These are phyloP conservation scores for Chrysosporium queenslandicum DNA, from an alignment of 2,329 filamentous ascomycete genomes.

Conservation along the genomic window DNA sequence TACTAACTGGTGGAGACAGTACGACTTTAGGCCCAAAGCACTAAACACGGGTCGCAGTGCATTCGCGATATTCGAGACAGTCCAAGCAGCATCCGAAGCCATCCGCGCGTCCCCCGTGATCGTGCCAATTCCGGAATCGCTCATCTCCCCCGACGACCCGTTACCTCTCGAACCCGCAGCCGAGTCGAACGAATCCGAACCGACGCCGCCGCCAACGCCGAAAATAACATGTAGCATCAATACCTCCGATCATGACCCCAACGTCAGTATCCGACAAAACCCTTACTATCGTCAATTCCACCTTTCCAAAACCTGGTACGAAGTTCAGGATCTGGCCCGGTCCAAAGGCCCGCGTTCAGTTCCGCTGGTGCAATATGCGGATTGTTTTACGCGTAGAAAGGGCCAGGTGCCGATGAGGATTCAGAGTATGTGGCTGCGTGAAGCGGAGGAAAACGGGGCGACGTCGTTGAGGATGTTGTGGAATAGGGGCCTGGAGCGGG, in stretches of 20 bases:
- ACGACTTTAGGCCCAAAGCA: conserved; percentile 24
- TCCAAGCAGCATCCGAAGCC: conserved; percentile 28
- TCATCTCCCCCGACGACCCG: conserved; percentile 22
- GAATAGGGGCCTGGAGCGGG: conserved; percentile 3
- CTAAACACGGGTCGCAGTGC: conserved; percentile 19
- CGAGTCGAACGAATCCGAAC: conserved; percentile 25
- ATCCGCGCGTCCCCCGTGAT: conserved; percentile 27
- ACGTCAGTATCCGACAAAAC: conserved; percentile 23
- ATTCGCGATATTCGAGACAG: conserved; percentile 30
- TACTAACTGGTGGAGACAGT: conserved; percentile 20
- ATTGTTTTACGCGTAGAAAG: conserved; percentile 26
- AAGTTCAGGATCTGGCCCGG: conserved; percentile 25
- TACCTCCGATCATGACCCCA: conserved; percentile 25
- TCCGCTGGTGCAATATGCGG: conserved; percentile 25
- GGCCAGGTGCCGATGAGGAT: conserved; percentile 16
- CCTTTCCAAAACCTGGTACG: conserved; percentile 19
- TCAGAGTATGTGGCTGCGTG: conserved; percentile 18
- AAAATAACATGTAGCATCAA: conserved; percentile 24
- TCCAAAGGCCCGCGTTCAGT: conserved; percentile 13
- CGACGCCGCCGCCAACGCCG: neutral
- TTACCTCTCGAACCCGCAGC: conserved; percentile 23
- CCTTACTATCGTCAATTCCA: conserved; percentile 26
- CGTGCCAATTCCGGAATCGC: conserved; percentile 21
- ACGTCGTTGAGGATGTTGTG: conserved; percentile 14
- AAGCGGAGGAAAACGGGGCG: conserved; percentile 22